Conservation (phyloP, 2,329 filamentous ascomycete species). For the Fusarium floridanum region DNA sequence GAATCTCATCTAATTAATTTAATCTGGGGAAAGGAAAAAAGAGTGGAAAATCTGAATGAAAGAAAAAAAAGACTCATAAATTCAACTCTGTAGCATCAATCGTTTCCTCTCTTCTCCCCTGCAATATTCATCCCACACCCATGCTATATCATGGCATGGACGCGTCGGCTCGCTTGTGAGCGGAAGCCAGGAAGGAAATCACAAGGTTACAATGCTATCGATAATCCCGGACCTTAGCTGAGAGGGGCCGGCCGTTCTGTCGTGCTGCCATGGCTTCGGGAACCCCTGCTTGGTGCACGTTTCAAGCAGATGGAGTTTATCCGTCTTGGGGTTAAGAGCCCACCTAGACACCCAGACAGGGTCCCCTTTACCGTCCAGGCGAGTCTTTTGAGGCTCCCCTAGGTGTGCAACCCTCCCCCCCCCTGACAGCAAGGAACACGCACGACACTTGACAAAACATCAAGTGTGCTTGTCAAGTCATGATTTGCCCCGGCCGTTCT, state of each 20-base stretch:
- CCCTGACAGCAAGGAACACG: not conserved
- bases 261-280: slow-evolving; percentile 32
- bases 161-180: not conserved
- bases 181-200: slow-evolving; percentile 9
- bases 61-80: not conserved
- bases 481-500: slow-evolving; percentile 2
- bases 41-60: not conserved
- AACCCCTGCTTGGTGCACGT: slow-evolving; percentile 29
- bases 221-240: slow-evolving; percentile 27
- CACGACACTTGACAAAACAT: not conserved
- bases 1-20: not conserved
- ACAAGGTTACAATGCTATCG: slow-evolving; percentile 34
- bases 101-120: not conserved
- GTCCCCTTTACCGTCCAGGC: not conserved
- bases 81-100: not conserved
- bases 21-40: not conserved
- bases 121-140: not conserved
- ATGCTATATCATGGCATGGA: slow-evolving; percentile 9
- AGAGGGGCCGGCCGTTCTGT: slow-evolving; percentile 15
- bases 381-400: slow-evolving; percentile 32
- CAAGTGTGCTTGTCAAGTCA: slow-evolving; percentile 20
- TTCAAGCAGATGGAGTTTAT: slow-evolving; percentile 36
- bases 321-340: slow-evolving; percentile 23
- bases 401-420: not conserved
- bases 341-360: not conserved